A percentile compares a stretch with the other conserved stretches of the same genome.
phyloP scores from a whole-genome alignment of 106 monocot genomes.

The Gastrodia elata region DNA sequence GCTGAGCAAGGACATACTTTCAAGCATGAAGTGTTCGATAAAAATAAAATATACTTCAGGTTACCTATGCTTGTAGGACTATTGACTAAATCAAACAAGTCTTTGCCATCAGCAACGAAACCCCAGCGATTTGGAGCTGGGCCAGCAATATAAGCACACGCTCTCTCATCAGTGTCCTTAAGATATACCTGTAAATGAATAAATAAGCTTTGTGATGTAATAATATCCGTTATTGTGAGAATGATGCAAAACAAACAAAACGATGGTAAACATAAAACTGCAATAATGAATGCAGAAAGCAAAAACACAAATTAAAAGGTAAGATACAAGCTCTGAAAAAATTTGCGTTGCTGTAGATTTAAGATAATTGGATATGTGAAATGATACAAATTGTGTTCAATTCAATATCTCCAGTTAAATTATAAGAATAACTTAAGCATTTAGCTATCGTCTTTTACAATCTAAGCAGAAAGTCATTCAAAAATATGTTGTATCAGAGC shows the following conservation, averaged over 20 bases:
- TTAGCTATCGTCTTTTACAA: too few relatives aligned
- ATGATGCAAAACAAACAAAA: neutral
- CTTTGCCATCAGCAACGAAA: constrained; percentile 71
- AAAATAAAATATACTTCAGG: neutral
- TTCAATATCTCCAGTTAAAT: too few relatives aligned
- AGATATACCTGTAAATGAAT: constrained; percentile 55
- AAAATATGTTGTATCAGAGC: too few relatives aligned
- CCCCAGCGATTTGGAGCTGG: constrained; percentile 99
- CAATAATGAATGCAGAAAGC: neutral
- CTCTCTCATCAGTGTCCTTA: constrained; percentile 98
- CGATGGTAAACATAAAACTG: neutral
- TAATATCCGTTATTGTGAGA: neutral
- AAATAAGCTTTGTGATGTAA: neutral
- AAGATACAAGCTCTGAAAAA: neutral
- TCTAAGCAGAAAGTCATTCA: too few relatives aligned
- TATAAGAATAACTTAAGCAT: too few relatives aligned
- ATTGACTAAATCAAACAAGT: constrained; percentile 60
- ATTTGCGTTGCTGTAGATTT: neutral
- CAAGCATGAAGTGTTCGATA: too few relatives aligned
- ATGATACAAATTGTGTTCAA: neutral
- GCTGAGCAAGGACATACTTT: too few relatives aligned
- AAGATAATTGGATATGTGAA: neutral
- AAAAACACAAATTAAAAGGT: neutral
- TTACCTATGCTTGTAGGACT: constrained; percentile 31
- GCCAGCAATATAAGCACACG: constrained; percentile 96